Evolutionary conservation across 2,329 filamentous ascomycete genomes (phyloP).

Genomic region (Aspergillus sp.): DNA sequence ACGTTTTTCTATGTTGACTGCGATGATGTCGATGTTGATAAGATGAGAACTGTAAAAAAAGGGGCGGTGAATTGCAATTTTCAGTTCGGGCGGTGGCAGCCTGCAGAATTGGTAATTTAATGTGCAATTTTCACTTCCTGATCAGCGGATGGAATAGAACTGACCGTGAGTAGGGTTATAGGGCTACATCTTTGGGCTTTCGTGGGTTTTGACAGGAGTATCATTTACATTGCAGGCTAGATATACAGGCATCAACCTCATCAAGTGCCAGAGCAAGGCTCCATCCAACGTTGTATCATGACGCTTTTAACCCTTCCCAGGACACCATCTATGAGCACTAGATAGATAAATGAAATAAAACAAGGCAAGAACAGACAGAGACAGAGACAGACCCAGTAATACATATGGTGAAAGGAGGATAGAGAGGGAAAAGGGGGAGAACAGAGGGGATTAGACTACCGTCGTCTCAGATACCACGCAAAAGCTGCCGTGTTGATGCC

Average conservation of each 20-base stretch:
- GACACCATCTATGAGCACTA: constrained; percentile 19
- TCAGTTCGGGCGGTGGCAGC: background rate
- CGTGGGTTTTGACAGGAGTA: no score
- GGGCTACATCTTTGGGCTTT: no score
- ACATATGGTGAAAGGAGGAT: constrained; percentile 19
- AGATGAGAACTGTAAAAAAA: background rate
- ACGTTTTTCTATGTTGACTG: background rate
- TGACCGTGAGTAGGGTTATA: no score
- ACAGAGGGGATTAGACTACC: constrained; percentile 43
- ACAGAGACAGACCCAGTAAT: constrained; percentile 26
- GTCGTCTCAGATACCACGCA: constrained; percentile 84
- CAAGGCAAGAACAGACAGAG: constrained; percentile 10
- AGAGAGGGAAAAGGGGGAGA: constrained; percentile 6
- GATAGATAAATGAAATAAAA: background rate
- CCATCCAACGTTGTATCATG: constrained; percentile 14
- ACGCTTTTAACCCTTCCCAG: constrained; percentile 5
- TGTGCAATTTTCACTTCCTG: no score
- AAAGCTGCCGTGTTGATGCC: constrained; percentile 72
- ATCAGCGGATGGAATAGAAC: no score
- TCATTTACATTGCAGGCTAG: constrained; percentile 3
- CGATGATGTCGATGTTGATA: background rate
- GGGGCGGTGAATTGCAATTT: constrained; percentile 1
- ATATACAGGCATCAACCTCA: constrained; percentile 4
- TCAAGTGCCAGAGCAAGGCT: constrained; percentile 1
- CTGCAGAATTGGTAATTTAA: no score